Percentiles rank a stretch among this genome's conserved stretches.
These are phyloP conservation scores for Clavaria fumosa DNA, from an alignment of 768 basidiomycete genomes.

Conservation along the genomic window DNA sequence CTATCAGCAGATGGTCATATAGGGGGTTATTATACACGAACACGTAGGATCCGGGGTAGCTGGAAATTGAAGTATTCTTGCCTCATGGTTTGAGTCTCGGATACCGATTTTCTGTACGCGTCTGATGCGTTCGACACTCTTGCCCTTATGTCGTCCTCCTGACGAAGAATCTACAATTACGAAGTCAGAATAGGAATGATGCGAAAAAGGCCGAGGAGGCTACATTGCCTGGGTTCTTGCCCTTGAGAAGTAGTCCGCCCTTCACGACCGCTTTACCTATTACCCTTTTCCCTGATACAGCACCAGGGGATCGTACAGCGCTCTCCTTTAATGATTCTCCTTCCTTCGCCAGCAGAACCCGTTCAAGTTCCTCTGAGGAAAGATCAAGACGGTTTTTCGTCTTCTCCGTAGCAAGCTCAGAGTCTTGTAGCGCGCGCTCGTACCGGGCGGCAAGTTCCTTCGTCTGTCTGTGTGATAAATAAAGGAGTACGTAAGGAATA, in stretches of 20 bases:
- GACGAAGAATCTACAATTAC: constrained; percentile 54
- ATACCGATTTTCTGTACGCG: constrained; percentile 77
- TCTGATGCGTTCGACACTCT: constrained; percentile 80
- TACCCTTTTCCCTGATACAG: constrained; percentile 57
- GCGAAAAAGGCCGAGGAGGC: constrained; percentile 5
- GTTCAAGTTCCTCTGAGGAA: constrained; percentile 87
- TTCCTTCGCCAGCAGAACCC: constrained; percentile 84
- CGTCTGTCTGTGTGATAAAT: constrained; percentile 31
- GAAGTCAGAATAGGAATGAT: neutral
- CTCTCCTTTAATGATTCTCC: constrained; percentile 85
- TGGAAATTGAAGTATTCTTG: constrained; percentile 99
- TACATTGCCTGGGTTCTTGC: constrained; percentile 84
- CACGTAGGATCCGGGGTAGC: constrained; percentile 81
- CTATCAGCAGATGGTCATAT: constrained; percentile 4
- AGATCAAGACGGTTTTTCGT: constrained; percentile 74
- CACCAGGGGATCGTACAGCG: constrained; percentile 41
- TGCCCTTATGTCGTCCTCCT: constrained; percentile 86
- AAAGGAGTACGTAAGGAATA: constrained; percentile 4
- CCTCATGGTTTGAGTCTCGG: constrained; percentile 76
- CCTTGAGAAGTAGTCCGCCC: constrained; percentile 78
- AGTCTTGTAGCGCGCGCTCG: constrained; percentile 78
- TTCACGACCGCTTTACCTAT: constrained; percentile 88
- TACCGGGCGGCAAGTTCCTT: constrained; percentile 85
- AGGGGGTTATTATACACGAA: constrained; percentile 25
- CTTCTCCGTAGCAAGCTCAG: constrained; percentile 77